Base-by-base conservation (phyloP, 805 yeast genomes). In the Metschnikowia borealis region DNA sequence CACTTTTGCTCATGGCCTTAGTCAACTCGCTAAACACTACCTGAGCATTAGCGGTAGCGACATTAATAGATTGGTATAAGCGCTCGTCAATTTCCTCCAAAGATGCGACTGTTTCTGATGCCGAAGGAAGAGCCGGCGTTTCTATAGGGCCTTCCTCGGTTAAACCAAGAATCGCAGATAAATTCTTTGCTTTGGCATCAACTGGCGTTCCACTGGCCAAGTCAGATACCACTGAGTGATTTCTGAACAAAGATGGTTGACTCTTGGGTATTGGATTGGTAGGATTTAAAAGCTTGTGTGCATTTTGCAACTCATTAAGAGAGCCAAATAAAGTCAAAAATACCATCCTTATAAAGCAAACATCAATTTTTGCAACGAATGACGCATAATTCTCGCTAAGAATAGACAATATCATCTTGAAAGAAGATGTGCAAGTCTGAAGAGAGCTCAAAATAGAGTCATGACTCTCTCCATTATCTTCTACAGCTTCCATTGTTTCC, bases 1-100 rank as follows among this genome's bases (percentile, higher is more conserved):
- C 89, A 57, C 83, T 81, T 56, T 81, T 81, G 14, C 83, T 75
- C 43, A 86, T 82, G 0, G 87, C 88, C 50, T 78, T 73, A 31
- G 84, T 87, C 47, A 89, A 68, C 59, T 87, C 92, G 29, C 84
- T 78, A 58, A 86, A 84, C 2, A 89, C 96, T n/a, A 80, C 79
- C 58, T 82, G 87, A 1, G 96, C 91, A 48, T 86, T 79, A 14
- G 74, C 63, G 2, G 87, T 79, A 1, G 91, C 89, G 15, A 75
- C 71, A 29, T 75, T 79, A 38, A 88, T 74, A 17, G 87, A 80
- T 33, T 79, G 81, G 58, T 85, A 85, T 46, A 88, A 68, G 57
- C 82, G 84, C 39, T 78, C 81, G 62, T 88, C 96, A 29, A 82
- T 78, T 32, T 81, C 85, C 14, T 75, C 56, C 43, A 50, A 35